Percentiles rank a stretch among this genome's conserved stretches.
These are phyloP conservation scores for Alternaria conjuncta DNA, from an alignment of 2,329 filamentous ascomycete genomes.

Conservation along the genomic window DNA sequence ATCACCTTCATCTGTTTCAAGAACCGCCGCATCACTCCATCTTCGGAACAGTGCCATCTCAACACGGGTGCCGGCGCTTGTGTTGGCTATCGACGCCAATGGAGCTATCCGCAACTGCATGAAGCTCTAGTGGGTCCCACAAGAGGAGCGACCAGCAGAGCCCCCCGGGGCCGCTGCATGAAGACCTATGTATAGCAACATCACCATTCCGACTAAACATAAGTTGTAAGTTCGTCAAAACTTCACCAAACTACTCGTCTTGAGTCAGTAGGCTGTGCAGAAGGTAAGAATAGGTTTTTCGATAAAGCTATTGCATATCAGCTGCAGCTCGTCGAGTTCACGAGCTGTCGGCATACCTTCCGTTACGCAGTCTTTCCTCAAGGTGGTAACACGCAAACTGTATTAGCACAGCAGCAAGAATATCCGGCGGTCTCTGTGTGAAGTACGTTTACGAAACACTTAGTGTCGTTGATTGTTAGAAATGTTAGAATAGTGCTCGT, in stretches of 20 bases:
- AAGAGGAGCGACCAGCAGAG: slow-evolving; percentile 15
- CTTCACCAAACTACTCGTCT: not conserved
- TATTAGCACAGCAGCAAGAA: not conserved
- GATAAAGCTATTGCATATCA: not conserved
- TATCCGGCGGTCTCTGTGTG: not conserved
- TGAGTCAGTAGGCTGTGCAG: slow-evolving; percentile 3
- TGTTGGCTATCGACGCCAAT: slow-evolving; percentile 8
- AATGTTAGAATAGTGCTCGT: not conserved
- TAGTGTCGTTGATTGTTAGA: not conserved
- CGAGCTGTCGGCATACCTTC: not conserved
- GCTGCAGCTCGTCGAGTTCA: not conserved
- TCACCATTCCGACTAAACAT: slow-evolving; percentile 3
- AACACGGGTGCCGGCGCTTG: slow-evolving; percentile 8
- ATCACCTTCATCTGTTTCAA: slow-evolving; percentile 19
- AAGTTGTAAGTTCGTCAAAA: slow-evolving; percentile 1
- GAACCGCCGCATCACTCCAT: slow-evolving; percentile 10
- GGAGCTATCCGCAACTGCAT: slow-evolving; percentile 11
- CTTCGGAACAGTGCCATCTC: not conserved
- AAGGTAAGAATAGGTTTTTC: slow-evolving; percentile 10
- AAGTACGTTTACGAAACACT: not conserved
- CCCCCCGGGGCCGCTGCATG: slow-evolving; percentile 16
- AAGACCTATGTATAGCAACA: slow-evolving; percentile 23
- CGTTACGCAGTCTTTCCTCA: not conserved
- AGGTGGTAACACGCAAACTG: not conserved
- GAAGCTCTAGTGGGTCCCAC: slow-evolving; percentile 6